Evolutionary conservation across 352 stramenopile species (phyloP), one percentile per base, ranked within the genome.

Genomic region (Pythium aquatile): DNA sequence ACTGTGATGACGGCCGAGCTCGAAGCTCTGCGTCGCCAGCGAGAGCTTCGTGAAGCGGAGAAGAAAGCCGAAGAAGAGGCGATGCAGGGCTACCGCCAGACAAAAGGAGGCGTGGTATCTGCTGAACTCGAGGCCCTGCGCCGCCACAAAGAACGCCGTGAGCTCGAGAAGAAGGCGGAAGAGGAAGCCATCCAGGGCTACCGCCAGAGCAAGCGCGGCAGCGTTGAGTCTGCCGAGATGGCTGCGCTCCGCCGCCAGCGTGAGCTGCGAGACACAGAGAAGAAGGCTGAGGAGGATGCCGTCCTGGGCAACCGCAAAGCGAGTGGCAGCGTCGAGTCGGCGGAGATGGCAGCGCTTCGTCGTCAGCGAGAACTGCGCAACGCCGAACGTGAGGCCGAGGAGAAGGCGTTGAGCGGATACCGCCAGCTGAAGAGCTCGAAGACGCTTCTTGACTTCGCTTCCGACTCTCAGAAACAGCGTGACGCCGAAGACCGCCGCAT

Each of bases 41-140:
- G 69, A 0, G 75, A 86, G 55, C 72, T 73, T 1, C 72, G 72
- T 10, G 74, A 79, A 55, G 63, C 61, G 8, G 74, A 87, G 44
- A 73, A 68, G 51, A 81, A 86, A 59, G 68, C 73, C 0, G 73
- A 78, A 55, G 75, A 86, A 29, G 70, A 81, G n/a, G 69, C 73
- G 28, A 69, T 77, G 35, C 48, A 73, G 5, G 61, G 65, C 3
- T 63, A 75, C 9, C 40, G 60, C 20, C 32, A 61, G 44, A 16
- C 53, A 1, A 42, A 20, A 5, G 39, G 26, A 13, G 33, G 40
- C 39, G 33, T 42, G 1, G 60, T 73, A 26, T 61, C 62, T 7
- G 62, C 52, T 5, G 52, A 68, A 39, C 76, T 75, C 52, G 54
- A 46, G 1, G 61, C 54, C 5, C 55, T 86, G 56, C 75, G 75